Base-by-base conservation (phyloP, 805 yeast species). In the Debaryomyces prosopidis region DNA sequence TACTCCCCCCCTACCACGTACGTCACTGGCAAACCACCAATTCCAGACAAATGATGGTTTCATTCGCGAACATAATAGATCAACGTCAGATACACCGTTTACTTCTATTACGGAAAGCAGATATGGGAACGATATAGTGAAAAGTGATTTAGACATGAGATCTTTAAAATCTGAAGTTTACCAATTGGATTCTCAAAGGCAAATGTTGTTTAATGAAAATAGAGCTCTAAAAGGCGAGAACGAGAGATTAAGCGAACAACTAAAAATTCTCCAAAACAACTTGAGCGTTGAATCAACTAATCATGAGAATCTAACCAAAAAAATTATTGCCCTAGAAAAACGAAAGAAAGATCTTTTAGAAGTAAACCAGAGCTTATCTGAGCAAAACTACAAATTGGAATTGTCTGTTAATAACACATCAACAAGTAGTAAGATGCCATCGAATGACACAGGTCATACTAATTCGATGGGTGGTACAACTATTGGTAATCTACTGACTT, bases 241-340 rank as follows among this genome's bases (percentile, higher is more conserved):
- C 44, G 33, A 32, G 20, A 52, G 49, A 36, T 44, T 54, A 12
- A 44, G 19, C 39, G 43, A 45, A 26, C 45, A 66, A 18, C 50
- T 78, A 43, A 66, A 75, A 42, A 57, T 65, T n/a, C 44, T 78
- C 45, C 75, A 71, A 42, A 53, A 62, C 31, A 76, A 73, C 48
- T 53, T 82, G 10, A 58, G 63, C 12, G 62, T 62, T 34, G 71
- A 76, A 48, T 69, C 72, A 31, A 58, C 70, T 1, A 65, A 71
- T 1, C 80, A 77, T 50, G 70, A 75, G 2, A 60, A 61, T 5
- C 51, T 84, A 30, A 46, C 68, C 16, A 69, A 66, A 36, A 89
- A 85, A 33, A 71, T 86, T 11, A 76, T 71, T 39, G 75, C 67
- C 15, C 66, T 89, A 49, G 73, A 66, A 26, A 48, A 54, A 0